phyloP scores from a whole-genome alignment of 768 basidiomycete species.

The Suillus tomentosus region DNA sequence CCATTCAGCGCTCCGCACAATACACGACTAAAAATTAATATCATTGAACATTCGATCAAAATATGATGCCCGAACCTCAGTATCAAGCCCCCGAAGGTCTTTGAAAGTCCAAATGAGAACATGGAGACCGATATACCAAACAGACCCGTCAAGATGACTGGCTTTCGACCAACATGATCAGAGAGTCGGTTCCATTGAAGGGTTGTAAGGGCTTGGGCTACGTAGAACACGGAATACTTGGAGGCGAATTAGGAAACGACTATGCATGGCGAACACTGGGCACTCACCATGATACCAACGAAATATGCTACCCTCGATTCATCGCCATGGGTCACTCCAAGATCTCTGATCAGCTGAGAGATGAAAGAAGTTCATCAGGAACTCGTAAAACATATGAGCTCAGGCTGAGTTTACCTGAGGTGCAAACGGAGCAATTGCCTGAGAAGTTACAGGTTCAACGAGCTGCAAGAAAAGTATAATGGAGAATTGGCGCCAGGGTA shows the following conservation, averaged over 20 bases:
- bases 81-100: conserved; percentile 51
- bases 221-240: conserved; percentile 60
- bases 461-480: conserved; percentile 50
- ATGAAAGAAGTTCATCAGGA: not conserved
- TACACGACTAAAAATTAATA: conserved; percentile 32
- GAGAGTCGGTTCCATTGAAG: conserved; percentile 62
- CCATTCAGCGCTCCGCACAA: conserved; percentile 49
- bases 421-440: conserved; percentile 59
- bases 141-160: conserved; percentile 53
- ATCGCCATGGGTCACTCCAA: conserved; percentile 45
- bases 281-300: conserved; percentile 48
- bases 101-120: conserved; percentile 56
- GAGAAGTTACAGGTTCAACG: conserved; percentile 50
- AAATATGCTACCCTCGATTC: conserved; percentile 49
- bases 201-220: conserved; percentile 53
- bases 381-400: not conserved
- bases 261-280: not conserved
- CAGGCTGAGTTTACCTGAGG: conserved; percentile 48
- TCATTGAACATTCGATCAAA: not conserved
- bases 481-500: conserved; percentile 50
- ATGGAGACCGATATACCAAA: conserved; percentile 50
- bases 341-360: conserved; percentile 39
- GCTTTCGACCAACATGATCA: conserved; percentile 55
- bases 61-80: conserved; percentile 41
- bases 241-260: not conserved